These are phyloP conservation scores for Peronospora belbahrii DNA, from an alignment of 352 stramenopile genomes.

Conservation along the genomic window DNA sequence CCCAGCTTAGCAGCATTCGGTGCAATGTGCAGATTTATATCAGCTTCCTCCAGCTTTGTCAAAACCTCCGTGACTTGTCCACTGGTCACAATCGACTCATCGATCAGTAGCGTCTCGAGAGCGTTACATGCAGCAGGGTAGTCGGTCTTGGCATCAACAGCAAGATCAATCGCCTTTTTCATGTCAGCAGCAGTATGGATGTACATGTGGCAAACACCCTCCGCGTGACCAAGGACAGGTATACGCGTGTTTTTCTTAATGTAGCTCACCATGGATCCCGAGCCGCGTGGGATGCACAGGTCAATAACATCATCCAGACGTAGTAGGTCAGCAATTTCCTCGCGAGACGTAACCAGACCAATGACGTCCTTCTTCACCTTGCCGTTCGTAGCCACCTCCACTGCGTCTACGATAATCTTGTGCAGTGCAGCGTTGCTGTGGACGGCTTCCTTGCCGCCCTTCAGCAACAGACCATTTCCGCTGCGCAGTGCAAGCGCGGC, in stretches of 20 bases:
- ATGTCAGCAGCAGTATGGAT: conserved; percentile 88
- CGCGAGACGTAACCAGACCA: conserved; percentile 90
- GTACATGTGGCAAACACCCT: conserved; percentile 98
- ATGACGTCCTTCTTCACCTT: conserved; percentile 91
- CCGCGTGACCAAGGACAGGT: conserved; percentile 95
- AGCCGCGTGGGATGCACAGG: conserved; percentile 96
- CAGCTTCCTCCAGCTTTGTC: conserved; percentile 73
- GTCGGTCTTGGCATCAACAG: conserved; percentile 97
- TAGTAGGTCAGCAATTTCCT: conserved; percentile 91
- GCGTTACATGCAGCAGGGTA: conserved; percentile 98
- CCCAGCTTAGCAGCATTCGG: conserved; percentile 75
- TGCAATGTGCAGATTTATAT: conserved; percentile 91
- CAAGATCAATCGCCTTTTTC: conserved; percentile 81
- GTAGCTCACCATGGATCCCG: conserved; percentile 91
- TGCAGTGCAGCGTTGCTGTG: conserved; percentile 89
- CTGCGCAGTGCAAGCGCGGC: conserved; percentile 91
- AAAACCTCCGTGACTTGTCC: conserved; percentile 75
- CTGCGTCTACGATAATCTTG: conserved; percentile 89
- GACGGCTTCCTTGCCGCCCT: conserved; percentile 94
- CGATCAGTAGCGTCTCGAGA: conserved; percentile 94
- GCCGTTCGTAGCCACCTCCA: conserved; percentile 83
- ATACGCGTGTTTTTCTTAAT: conserved; percentile 97
- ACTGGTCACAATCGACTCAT: conserved; percentile 79
- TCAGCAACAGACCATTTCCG: conserved; percentile 95
- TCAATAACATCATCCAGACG: conserved; percentile 96